Evolutionary conservation across 2,329 filamentous ascomycete species (phyloP), one percentile per base, ranked within the genome.

Genomic region (Hirsutella rhossiliensis): DNA sequence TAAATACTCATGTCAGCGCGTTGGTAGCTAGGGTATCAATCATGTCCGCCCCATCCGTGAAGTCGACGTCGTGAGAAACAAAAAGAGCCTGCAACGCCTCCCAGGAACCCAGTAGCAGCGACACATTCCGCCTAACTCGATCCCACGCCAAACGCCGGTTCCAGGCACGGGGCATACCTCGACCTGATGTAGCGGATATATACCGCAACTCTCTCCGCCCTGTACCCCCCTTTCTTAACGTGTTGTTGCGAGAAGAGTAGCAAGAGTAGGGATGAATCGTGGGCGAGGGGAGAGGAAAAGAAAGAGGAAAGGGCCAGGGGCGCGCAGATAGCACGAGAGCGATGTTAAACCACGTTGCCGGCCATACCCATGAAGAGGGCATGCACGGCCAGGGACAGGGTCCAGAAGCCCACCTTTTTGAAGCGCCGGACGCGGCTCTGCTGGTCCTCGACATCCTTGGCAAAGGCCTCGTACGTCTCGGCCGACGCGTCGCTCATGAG

Each of bases 361-460:
- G 89, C 90, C 72, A 97, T 84, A 11, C 92, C 92, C 67, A 97
- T 84, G 59, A 97, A 92, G 31, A 98, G 75, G 3, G 90, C 92
- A 60, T 98, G 92, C 8, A 90, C 85, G 7, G 90, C 87, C 45
- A 98, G 69, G 54, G 90, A 89, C 45, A 97, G 72, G 3, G 88
- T 95, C 92, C 92, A 98, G 56, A 97, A 82, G 29, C 92, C 92
- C 27, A 95, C 92, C 65, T 97, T 95, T 62, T 89, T 94, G 59
- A 98, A 83, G 38, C 92, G 76, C 42, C 90, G 75, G 53, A 87
- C 83, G 43, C 88, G 80, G 52, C 84, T 86, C 61, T 94, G 84
- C 54, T 92, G 84, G 63, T 96, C 84, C 49, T 88, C 82, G 29
- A 98, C 87, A 61, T 96, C 87, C 50, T 80, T 79, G 32, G 88